phyloP scores from a whole-genome alignment of 768 basidiomycete species.

The Zangia roseola region DNA sequence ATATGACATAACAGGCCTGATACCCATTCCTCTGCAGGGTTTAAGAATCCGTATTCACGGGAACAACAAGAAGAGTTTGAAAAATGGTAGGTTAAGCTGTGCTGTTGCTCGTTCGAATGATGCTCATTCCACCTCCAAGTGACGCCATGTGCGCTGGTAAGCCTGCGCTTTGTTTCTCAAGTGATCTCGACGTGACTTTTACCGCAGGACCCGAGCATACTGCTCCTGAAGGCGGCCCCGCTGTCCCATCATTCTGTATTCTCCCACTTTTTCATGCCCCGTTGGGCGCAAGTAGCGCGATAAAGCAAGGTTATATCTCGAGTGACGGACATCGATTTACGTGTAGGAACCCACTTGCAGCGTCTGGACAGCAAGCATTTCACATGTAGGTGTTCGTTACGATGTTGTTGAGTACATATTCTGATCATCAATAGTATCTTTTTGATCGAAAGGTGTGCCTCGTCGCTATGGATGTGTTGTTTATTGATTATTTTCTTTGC shows the following conservation, averaged over 20 bases:
- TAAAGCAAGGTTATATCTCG: slow-evolving; percentile 46
- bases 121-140: slow-evolving; percentile 26
- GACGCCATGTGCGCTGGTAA: slow-evolving; percentile 55
- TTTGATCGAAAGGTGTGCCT: slow-evolving; percentile 18
- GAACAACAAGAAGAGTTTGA: too few relatives aligned
- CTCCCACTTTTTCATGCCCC: slow-evolving; percentile 54
- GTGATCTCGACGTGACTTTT: neutral
- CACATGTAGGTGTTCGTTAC: slow-evolving; percentile 48
- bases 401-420: neutral
- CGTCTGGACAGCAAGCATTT: slow-evolving; percentile 46
- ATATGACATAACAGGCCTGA: neutral
- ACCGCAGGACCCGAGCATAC: slow-evolving; percentile 50
- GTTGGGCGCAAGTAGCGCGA: slow-evolving; percentile 18
- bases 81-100: slow-evolving; percentile 44
- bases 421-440: slow-evolving; percentile 15
- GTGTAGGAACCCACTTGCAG: slow-evolving; percentile 47
- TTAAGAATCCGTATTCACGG: slow-evolving; percentile 48
- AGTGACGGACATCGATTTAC: slow-evolving; percentile 53
- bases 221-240: slow-evolving; percentile 34
- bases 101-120: neutral
- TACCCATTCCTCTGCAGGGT: slow-evolving; percentile 36
- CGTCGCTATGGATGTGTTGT: neutral
- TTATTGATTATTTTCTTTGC: neutral
- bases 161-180: neutral
- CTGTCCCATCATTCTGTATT: slow-evolving; percentile 52